Base-by-base conservation (phyloP, 73 alveolate species). In the Vitrella brassicaformis region DNA sequence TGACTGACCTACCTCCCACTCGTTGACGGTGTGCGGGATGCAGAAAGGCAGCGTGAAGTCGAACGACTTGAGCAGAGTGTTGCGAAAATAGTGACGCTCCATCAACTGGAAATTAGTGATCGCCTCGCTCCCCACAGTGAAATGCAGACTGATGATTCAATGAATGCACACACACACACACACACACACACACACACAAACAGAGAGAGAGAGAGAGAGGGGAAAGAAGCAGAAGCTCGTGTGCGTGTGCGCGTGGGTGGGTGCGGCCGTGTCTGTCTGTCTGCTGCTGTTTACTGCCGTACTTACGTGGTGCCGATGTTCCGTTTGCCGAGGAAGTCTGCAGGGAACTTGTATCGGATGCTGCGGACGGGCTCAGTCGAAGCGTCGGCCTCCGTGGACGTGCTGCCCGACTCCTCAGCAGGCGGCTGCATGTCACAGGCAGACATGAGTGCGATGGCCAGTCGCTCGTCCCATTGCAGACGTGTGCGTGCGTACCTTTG, bases 71-170 rank as follows among this genome's bases (percentile, higher is more conserved):
- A 84, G 78, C 14, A 84, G 70, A 68, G 72, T 86, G 27, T 75
- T 79, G 68, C 67, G 81, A 68, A 89, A 83, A 65, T 86, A 89
- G 73, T 89, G 95, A 71, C 91, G 82, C 77, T 89, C 95, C n/a
- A 89, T 71, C 85, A 89, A 47, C 31, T 66, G 47, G 68, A 89
- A 67, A 75, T 86, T 79, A 56, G 70, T 79, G 25, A 89, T 87
- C 0, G 90, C 81, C 70, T 82, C 14, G 29, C 78, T 89, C 29
- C 95, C 95, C 28, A 86, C 86, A 25, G 79, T 66, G 74, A 89
- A 86, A 45, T 86, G 89, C 19, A 89, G 56, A 8, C 56, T 39
- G 56, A 39, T 39, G 4, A 8, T 39, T 14, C 14, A 39, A 39
- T 4, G 14, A 39, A 4, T 39, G 56, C 56, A 39, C 22, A 39